Conservation (phyloP, 768 basidiomycete species). For the Scleroderma citrinum region DNA sequence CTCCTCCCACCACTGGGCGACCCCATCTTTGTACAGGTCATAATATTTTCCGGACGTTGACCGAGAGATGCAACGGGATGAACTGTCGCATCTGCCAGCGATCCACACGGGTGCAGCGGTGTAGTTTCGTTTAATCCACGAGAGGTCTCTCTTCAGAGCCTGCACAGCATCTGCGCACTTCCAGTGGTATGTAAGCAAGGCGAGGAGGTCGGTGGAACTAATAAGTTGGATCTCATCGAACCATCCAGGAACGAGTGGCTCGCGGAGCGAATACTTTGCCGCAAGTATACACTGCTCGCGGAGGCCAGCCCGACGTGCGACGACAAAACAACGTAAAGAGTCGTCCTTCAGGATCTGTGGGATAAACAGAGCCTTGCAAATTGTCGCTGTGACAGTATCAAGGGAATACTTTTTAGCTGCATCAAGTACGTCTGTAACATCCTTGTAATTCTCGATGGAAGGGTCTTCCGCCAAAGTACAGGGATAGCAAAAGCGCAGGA, state of each 20-base stretch:
- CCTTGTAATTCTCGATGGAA: slow-evolving; percentile 6
- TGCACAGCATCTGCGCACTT: slow-evolving; percentile 10
- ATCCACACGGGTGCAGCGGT: too few relatives aligned
- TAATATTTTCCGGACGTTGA: background rate
- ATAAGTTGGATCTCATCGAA: slow-evolving; percentile 24
- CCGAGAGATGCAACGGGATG: too few relatives aligned
- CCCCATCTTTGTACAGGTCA: background rate
- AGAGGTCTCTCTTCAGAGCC: background rate
- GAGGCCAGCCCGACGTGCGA: slow-evolving; percentile 22
- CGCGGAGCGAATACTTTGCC: slow-evolving; percentile 22
- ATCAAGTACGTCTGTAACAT: slow-evolving; percentile 5
- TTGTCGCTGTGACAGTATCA: slow-evolving; percentile 9
- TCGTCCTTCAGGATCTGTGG: slow-evolving; percentile 13
- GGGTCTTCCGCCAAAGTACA: slow-evolving; percentile 18
- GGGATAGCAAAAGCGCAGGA: slow-evolving; percentile 26
- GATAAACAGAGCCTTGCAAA: slow-evolving; percentile 15
- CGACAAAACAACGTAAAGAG: slow-evolving; percentile 27
- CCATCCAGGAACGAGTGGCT: slow-evolving; percentile 17
- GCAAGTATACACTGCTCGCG: slow-evolving; percentile 20
- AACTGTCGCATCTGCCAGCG: too few relatives aligned
- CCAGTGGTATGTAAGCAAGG: slow-evolving; percentile 17
- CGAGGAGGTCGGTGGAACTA: slow-evolving; percentile 20
- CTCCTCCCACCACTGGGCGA: slow-evolving; percentile 16
- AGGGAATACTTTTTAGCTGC: slow-evolving; percentile 15
- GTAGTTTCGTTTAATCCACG: slow-evolving; percentile 12